Base-by-base conservation (phyloP, 208 protist species). In the Naegleria lovaniensis region DNA sequence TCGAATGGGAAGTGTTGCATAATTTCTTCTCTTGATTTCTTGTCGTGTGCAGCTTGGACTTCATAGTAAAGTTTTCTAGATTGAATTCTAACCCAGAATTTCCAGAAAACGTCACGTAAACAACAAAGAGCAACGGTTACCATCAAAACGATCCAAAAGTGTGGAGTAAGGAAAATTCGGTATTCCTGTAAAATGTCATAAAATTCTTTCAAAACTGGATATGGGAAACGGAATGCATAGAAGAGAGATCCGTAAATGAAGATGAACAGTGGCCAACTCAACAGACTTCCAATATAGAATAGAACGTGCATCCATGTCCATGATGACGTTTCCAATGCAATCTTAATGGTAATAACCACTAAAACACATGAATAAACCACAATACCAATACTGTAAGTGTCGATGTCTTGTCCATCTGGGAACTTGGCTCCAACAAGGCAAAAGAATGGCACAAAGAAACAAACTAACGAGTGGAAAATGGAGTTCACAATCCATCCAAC, bases 381-480 rank as follows among this genome's bases (percentile, higher is more conserved):
- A 39, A 89, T 39, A 59, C 86, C 86, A 36, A 67, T 41, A 0
- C 29, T 39, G 25, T 40, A 67, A 1, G 41, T 33, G 36, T 67
- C 85, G 39, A 67, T 67, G 39, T 52, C 48, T 67, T 88, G 40
- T 7, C 85, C 85, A 40, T 67, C 33, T 19, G 16, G 9, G 48
- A 88, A 88, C 9, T 16, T 52, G 22, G 25, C 41, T 22, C 85
- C 39, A 25, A 86, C 25, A 7, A 55, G 16, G 83, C 90, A 83
- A n/a, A 41, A 59, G 16, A 92, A 48, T 39, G 90, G 89, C 0
- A 93, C 40, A 76, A 89, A 89, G 90, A 93, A 93, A 75, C 89
- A 90, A n/a, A 92, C 39, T 33, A 41, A 6, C 19, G 48, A 86
- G 41, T 93, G 92, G 29, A 89, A 92, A 2, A 93, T 29, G 11